These are phyloP conservation scores for Pontederia crassipes DNA, from an alignment of 176 grass and related monocot species.

Conservation along the genomic window DNA sequence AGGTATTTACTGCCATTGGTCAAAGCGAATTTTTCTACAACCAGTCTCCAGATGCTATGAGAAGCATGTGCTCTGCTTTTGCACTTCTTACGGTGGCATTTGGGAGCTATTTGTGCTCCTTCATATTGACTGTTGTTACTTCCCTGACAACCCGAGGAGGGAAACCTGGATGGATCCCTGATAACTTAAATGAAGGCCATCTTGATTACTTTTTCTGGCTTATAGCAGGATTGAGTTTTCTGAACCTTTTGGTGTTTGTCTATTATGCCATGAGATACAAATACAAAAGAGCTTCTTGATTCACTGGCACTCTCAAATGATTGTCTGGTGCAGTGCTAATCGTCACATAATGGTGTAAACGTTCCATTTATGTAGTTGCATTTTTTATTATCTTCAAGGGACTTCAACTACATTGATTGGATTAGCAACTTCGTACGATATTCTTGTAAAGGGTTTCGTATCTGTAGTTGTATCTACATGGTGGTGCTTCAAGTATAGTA, in stretches of 20 bases:
- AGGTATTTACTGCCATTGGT: slow-evolving; percentile 74
- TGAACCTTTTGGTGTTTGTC: slow-evolving; percentile 61
- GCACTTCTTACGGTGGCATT: slow-evolving; percentile 46
- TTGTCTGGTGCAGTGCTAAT: no score
- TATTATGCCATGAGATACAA: slow-evolving; percentile 50
- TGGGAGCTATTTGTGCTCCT: slow-evolving; percentile 66
- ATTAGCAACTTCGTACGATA: no score
- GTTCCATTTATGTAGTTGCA: no score
- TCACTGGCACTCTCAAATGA: no score
- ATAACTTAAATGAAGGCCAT: slow-evolving; percentile 44
- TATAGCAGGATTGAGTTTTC: slow-evolving; percentile 50
- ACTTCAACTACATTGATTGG: no score
- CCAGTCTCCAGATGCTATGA: slow-evolving; percentile 71
- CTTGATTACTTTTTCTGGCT: slow-evolving; percentile 91
- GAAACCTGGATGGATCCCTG: no score
- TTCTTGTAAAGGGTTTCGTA: no score
- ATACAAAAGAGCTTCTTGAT: slow-evolving; percentile 52
- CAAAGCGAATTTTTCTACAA: slow-evolving; percentile 71
- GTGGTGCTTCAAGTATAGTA: no score
- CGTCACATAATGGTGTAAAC: no score
- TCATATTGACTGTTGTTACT: slow-evolving; percentile 49
- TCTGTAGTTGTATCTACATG: no score
- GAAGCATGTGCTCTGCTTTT: slow-evolving; percentile 63
- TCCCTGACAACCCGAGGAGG: slow-evolving; percentile 42
- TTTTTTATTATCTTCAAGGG: no score